Base-by-base conservation (phyloP, 345 rosid genomes). In the Raphanus sativus region DNA sequence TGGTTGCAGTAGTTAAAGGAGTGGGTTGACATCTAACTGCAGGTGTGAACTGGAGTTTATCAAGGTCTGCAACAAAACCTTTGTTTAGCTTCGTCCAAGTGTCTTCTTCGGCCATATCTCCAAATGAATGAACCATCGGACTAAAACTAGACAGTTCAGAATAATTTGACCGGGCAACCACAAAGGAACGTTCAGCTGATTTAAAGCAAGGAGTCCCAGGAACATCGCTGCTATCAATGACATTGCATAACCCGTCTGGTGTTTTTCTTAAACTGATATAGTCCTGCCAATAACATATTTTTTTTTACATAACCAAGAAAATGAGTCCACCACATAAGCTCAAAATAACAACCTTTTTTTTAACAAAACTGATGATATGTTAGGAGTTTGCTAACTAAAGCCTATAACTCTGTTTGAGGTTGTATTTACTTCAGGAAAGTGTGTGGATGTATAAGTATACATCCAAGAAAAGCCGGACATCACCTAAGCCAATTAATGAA, bases 61-160 rank as follows among this genome's bases (percentile, higher is more conserved):
- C 98, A 30, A 95, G 94, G 83, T 95, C 94, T 78, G 90, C 87
- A 62, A 86, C 74, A 74, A 82, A 90, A 66, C 99, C 98, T 72
- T 88, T 88, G 83, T 95, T 95, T 87, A 95, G 85, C 84, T 88
- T 87, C 77, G 87, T 78, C 99, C 98, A 95, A 11, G 94, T 85
- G 73, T 95, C 99, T 85, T 95, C 97, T 80, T 95, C 99, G 38
- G 97, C 99, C 55, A 95, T 86, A 67, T 83, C 84, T 80, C 92
- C 87, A 64, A 88, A 81, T 73, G 86, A 77, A 83, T 90, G 87
- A 55, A 92, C 94, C 82, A 91, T 91, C 8, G 97, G 98, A 79
- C 98, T 94, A 73, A 40, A 90, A 67, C 85, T 97, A 60, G 89
- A 81, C 60, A 86, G 82, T 59, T n/a, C 63, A 54, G 89, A 78